A percentile compares a stretch with the other conserved stretches of the same genome.
These are phyloP conservation scores for Pythium phragmitis DNA, from an alignment of 352 stramenopile species.

Conservation along the genomic window DNA sequence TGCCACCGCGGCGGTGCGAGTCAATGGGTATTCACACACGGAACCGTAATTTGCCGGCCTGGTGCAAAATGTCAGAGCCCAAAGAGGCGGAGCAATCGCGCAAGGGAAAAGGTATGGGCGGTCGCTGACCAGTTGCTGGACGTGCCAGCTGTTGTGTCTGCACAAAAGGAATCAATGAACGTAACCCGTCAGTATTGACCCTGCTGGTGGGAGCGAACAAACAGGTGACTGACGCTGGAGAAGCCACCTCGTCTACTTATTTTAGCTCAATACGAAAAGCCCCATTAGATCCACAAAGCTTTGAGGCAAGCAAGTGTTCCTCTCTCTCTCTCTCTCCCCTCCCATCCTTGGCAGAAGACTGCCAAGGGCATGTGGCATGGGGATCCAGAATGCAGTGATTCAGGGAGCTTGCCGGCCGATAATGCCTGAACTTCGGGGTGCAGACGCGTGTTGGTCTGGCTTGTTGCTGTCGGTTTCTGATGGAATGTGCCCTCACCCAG, in stretches of 20 bases:
- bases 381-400: no score
- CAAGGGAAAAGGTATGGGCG: not conserved
- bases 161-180: not conserved
- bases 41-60: not conserved
- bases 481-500: not conserved
- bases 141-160: slow-evolving; percentile 2
- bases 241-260: no score
- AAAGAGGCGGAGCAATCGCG: not conserved
- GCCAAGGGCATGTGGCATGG: no score
- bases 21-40: not conserved
- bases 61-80: not conserved
- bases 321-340: no score
- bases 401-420: no score
- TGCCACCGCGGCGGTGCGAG: not conserved
- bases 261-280: no score
- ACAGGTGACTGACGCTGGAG: no score
- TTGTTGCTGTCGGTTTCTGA: not conserved
- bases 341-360: no score
- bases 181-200: not conserved
- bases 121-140: not conserved
- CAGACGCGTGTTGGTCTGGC: not conserved
- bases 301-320: no score
- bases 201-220: slow-evolving; percentile 12
- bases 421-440: no score
- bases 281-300: no score